Evolutionary conservation across 805 yeast genomes (phyloP).

Genomic region (Pichia kluyveri): DNA sequence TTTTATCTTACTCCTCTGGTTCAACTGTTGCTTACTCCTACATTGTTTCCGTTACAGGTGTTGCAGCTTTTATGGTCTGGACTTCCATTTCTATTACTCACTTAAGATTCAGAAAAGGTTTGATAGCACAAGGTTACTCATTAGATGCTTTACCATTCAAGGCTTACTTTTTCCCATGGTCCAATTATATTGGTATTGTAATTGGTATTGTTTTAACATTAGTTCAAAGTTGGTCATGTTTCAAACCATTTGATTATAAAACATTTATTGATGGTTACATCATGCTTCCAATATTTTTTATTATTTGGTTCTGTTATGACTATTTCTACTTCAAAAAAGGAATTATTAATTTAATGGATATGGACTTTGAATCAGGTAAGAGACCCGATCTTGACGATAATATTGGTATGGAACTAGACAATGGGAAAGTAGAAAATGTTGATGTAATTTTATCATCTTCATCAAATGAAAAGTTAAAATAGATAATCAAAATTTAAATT

Average conservation of each 20-base stretch:
- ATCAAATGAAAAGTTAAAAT: neutral
- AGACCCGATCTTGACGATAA: slow-evolving; percentile 27
- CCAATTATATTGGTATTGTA: slow-evolving; percentile 39
- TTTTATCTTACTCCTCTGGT: slow-evolving; percentile 50
- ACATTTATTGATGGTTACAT: slow-evolving; percentile 53
- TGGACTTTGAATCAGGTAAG: slow-evolving; percentile 45
- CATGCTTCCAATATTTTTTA: slow-evolving; percentile 46
- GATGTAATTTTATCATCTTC: neutral
- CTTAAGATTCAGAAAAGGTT: slow-evolving; percentile 44
- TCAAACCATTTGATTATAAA: slow-evolving; percentile 51
- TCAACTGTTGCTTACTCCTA: slow-evolving; percentile 52
- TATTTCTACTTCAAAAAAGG: slow-evolving; percentile 13
- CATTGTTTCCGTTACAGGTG: slow-evolving; percentile 56
- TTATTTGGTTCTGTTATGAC: slow-evolving; percentile 26
- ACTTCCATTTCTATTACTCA: slow-evolving; percentile 49
- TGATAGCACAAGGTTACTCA: slow-evolving; percentile 33
- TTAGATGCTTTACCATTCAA: slow-evolving; percentile 44
- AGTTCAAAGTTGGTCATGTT: slow-evolving; percentile 59
- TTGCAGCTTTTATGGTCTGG: slow-evolving; percentile 63
- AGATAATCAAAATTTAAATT: neutral
- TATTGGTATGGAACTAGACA: slow-evolving; percentile 10
- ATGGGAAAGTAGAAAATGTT: neutral
- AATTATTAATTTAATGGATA: slow-evolving; percentile 31
- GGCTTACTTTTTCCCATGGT: slow-evolving; percentile 42
- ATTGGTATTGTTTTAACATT: slow-evolving; percentile 45